Percentiles rank a stretch among this genome's conserved stretches.
Conservation (phyloP, 805 yeast species). For the Kregervanrija delftensis region DNA sequence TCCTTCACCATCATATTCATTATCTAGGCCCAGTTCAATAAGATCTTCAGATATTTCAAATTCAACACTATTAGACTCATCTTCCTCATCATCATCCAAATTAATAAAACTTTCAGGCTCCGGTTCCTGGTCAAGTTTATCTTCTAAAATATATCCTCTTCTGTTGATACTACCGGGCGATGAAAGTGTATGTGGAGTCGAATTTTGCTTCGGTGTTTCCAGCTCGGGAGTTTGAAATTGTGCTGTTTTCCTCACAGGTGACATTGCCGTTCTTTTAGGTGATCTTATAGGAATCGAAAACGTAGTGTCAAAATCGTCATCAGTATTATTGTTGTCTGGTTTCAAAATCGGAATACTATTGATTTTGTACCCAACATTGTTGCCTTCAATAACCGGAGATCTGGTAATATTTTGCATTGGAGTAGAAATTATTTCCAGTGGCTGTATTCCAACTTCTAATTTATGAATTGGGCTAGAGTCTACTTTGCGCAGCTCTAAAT, state of each 20-base stretch:
- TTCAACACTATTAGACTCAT: neutral
- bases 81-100: slow-evolving; percentile 13
- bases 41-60: neutral
- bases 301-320: slow-evolving; percentile 11
- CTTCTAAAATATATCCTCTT: slow-evolving; percentile 9
- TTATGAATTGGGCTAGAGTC: slow-evolving; percentile 6
- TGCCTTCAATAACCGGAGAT: too few species aligned
- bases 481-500: neutral
- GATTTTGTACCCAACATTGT: neutral
- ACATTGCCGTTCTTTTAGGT: slow-evolving; percentile 18
- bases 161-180: slow-evolving; percentile 7
- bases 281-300: slow-evolving; percentile 26
- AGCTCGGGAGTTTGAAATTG: slow-evolving; percentile 15
- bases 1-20: slow-evolving; percentile 39
- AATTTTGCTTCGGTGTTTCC: slow-evolving; percentile 9
- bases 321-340: slow-evolving; percentile 8
- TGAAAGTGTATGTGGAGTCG: neutral
- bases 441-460: slow-evolving; percentile 1
- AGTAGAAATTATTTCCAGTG: neutral
- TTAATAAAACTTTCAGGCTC: slow-evolving; percentile 20
- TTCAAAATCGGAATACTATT: neutral
- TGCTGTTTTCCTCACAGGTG: slow-evolving; percentile 11
- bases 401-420: neutral
- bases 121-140: slow-evolving; percentile 4
- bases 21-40: too few species aligned